These are phyloP conservation scores for Thuidium tamariscinum DNA, from an alignment of 225 moss, liverwort and hornwort species.

Conservation along the genomic window DNA sequence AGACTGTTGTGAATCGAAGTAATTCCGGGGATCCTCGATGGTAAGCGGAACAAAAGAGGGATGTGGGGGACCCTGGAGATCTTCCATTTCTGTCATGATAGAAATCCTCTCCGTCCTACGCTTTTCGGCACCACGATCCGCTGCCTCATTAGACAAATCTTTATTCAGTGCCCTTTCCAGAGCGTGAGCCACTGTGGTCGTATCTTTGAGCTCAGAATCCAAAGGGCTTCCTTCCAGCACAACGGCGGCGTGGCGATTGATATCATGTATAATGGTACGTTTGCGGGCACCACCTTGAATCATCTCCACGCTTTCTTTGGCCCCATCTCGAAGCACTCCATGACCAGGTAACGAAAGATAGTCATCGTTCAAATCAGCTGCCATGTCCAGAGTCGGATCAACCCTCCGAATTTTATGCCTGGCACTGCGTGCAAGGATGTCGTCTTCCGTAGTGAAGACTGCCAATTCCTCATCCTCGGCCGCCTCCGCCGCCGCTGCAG, in stretches of 20 bases:
- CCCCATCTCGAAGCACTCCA: constrained; percentile 79
- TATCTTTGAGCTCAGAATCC: constrained; percentile 45
- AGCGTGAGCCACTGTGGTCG: constrained; percentile 55
- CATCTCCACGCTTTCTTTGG: constrained; percentile 59
- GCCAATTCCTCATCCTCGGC: constrained; percentile 96
- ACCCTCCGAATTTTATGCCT: constrained; percentile 48
- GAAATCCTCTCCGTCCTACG: constrained; percentile 61
- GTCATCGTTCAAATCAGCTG: constrained; percentile 86
- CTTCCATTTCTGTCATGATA: constrained; percentile 82
- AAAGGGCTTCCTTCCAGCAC: constrained; percentile 80
- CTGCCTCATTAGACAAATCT: constrained; percentile 25
- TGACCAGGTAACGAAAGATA: constrained; percentile 83
- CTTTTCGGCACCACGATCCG: constrained; percentile 37
- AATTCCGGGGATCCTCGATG: constrained; percentile 88
- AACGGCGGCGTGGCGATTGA: constrained; percentile 91
- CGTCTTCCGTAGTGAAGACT: constrained; percentile 77
- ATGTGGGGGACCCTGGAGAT: constrained; percentile 59
- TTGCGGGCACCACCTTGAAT: constrained; percentile 29
- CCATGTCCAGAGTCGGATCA: constrained; percentile 90
- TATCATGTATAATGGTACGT: constrained; percentile 82
- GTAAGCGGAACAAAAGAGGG: constrained; percentile 63
- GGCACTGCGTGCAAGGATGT: constrained; percentile 57
- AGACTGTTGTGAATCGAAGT: constrained; percentile 77
- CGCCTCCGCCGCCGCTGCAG: constrained; percentile 91
- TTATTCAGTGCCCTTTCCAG: constrained; percentile 51